Evolutionary conservation across 1,284 basidiomycete species (phyloP).

Genomic region (Coniophora puteana): DNA sequence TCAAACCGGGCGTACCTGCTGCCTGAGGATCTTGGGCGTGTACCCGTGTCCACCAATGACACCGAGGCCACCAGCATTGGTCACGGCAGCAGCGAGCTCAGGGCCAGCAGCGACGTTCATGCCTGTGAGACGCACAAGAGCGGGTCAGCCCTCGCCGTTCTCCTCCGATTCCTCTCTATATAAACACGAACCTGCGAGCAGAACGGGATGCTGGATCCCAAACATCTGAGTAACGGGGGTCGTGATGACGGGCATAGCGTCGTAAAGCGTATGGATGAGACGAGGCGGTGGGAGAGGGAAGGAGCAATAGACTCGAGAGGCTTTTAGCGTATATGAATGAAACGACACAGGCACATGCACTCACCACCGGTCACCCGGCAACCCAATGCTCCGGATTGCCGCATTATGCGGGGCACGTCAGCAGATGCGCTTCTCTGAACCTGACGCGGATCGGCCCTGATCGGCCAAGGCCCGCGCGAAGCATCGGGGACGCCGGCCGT

Average conservation of each 20-base stretch:
- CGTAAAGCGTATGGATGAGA: not conserved
- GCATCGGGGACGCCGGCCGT: no score
- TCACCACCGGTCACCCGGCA: no score
- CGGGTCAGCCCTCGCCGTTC: conserved; percentile 2
- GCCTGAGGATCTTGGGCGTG: conserved; percentile 69
- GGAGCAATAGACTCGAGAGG: not conserved
- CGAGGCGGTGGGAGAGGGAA: conserved; percentile 1
- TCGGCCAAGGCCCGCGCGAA: no score
- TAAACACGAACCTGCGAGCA: conserved; percentile 67
- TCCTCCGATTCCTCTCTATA: no score
- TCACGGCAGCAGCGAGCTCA: conserved; percentile 83
- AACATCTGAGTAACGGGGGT: conserved; percentile 85
- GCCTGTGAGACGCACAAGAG: conserved; percentile 31
- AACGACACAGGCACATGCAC: no score
- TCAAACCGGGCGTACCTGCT: conserved; percentile 47
- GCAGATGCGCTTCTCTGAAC: no score
- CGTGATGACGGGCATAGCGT: conserved; percentile 34
- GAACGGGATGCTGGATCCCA: conserved; percentile 82
- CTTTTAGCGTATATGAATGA: conserved; percentile 3
- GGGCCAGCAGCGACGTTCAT: conserved; percentile 90
- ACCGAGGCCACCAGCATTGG: conserved; percentile 79
- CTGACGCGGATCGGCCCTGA: no score
- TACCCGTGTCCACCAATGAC: conserved; percentile 86
- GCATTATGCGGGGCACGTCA: no score
- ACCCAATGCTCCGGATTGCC: no score